Evolutionary conservation across 1,284 basidiomycete genomes (phyloP).

Genomic region (Rhodotorula sp.): DNA sequence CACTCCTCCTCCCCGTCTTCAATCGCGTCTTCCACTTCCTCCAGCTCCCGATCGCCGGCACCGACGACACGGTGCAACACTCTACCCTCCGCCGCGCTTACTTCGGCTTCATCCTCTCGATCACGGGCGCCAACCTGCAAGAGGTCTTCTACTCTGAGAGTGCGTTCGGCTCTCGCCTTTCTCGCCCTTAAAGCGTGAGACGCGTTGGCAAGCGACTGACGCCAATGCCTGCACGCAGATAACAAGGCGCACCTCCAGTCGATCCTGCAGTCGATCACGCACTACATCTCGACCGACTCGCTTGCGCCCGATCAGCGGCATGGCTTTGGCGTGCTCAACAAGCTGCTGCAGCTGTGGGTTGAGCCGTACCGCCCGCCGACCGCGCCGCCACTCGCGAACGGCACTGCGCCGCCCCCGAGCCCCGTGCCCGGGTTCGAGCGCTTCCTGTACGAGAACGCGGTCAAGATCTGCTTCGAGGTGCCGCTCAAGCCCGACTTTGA

Average conservation of each 20-base stretch:
- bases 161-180: constrained; percentile 55
- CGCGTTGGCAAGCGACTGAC: not conserved
- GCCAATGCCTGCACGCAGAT: constrained; percentile 54
- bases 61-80: constrained; percentile 83
- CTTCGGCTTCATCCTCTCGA: constrained; percentile 75
- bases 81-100: constrained; percentile 89
- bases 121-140: constrained; percentile 79
- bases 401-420: constrained; percentile 43
- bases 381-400: constrained; percentile 27
- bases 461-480: constrained; percentile 81
- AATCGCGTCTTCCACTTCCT: constrained; percentile 80
- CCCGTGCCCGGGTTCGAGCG: constrained; percentile 86
- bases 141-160: constrained; percentile 82
- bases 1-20: constrained; percentile 82
- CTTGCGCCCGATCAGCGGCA: constrained; percentile 75
- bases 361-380: constrained; percentile 40
- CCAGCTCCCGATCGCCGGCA: constrained; percentile 79
- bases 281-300: constrained; percentile 68
- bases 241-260: constrained; percentile 79
- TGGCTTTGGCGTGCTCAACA: constrained; percentile 76
- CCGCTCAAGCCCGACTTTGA: constrained; percentile 80
- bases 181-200: not conserved
- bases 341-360: constrained; percentile 74
- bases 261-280: constrained; percentile 64
- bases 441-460: constrained; percentile 85